Base-by-base conservation (phyloP, 768 basidiomycete species). In the Clavaria fumosa region DNA sequence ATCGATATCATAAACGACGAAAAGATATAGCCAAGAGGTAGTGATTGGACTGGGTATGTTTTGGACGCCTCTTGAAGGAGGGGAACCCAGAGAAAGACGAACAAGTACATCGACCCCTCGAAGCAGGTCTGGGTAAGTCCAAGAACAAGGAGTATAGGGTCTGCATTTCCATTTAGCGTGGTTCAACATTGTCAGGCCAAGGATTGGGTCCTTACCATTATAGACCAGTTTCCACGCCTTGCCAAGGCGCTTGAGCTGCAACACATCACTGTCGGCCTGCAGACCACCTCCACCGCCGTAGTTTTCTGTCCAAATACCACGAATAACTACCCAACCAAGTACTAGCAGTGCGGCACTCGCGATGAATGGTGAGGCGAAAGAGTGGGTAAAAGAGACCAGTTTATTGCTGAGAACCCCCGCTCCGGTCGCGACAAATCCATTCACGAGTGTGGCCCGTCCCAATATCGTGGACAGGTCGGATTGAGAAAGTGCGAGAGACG, bases 61-160 rank as follows among this genome's bases (percentile, higher is more conserved):
- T 44, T 31, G n/a, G 73, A 64, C 15, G 58, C 58, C 50, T 81
- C 75, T 55, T 84, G 78, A 11, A 84, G 59, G 2, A 72, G 66
- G 1, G 82, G 80, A 0, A 84, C 81, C 81, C 81, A 84, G 43
- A 78, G 61, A 59, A 82, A 84, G 45, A 83, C 81, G 55, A 83
- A 84, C 43, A 83, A 67, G 55, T 84, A 83, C 80, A 83, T 81
- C 4, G 77, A 79, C 2, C 81, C 82, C 51, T 84, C 80, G 50
- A 84, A 84, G 54, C 76, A 79, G 1, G 81, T 84, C 54, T 84
- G 80, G 0, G 74, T 74, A 37, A 83, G 55, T 22, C 79, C 78
- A 15, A 84, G 66, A 18, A 68, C 67, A 43, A 81, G 55, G 7
- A 84, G 62, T 33, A 69, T 48, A 1, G 69, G 65, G 49, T 82